Evolutionary conservation across 2,329 filamentous ascomycete species (phyloP).

Genomic region (Beauveria australis): DNA sequence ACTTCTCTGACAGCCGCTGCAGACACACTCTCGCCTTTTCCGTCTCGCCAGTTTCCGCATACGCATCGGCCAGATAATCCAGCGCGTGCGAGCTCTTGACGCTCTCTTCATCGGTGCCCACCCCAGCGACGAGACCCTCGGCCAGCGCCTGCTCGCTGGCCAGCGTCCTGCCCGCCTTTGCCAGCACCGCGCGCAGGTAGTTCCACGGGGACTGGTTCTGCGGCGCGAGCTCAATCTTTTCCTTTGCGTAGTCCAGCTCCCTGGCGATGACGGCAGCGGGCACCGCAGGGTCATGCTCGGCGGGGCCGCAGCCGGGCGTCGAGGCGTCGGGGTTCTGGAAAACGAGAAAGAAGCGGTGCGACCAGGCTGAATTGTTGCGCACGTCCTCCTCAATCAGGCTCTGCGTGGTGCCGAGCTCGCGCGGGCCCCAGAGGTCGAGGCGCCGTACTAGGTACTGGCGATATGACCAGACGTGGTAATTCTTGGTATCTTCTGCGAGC

Average conservation of each 20-base stretch:
- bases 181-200: constrained; percentile 71
- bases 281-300: constrained; percentile 46
- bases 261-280: constrained; percentile 58
- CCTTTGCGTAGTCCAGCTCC: constrained; percentile 67
- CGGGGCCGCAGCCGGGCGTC: constrained; percentile 40
- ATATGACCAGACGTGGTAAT: constrained; percentile 98
- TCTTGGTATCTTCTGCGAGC: constrained; percentile 82
- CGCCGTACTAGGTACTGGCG: constrained; percentile 62
- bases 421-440: constrained; percentile 61
- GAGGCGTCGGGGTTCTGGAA: constrained; percentile 54
- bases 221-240: constrained; percentile 68
- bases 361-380: constrained; percentile 96
- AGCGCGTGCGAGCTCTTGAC: constrained; percentile 59
- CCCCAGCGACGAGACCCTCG: constrained; percentile 39
- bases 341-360: constrained; percentile 89
- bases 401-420: constrained; percentile 65
- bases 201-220: constrained; percentile 96
- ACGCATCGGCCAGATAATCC: constrained; percentile 65
- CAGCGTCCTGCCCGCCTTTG: constrained; percentile 51
- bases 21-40: constrained; percentile 62
- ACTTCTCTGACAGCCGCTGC: constrained; percentile 68
- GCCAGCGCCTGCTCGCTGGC: constrained; percentile 39
- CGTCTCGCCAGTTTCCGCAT: constrained; percentile 45
- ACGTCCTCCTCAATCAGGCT: constrained; percentile 70
- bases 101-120: constrained; percentile 39